phyloP scores from a whole-genome alignment of 306 rosid genomes.

The Vigna radiata region DNA sequence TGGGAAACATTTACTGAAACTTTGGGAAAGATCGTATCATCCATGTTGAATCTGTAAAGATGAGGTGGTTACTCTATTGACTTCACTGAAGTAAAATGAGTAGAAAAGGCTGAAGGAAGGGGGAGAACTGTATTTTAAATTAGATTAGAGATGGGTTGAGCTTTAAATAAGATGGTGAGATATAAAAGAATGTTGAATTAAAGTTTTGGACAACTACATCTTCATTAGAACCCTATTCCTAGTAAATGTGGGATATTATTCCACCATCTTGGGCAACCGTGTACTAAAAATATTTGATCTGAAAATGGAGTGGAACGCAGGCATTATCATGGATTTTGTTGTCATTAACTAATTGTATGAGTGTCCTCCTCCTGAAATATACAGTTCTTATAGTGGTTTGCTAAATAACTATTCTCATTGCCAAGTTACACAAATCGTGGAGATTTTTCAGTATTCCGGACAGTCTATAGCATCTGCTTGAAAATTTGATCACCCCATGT shows the following conservation, averaged over 20 bases:
- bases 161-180: neutral
- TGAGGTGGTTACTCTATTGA: neutral
- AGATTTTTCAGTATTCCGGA: neutral
- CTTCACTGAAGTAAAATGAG: neutral
- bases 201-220: neutral
- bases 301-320: neutral
- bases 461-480: neutral
- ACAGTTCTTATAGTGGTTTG: neutral
- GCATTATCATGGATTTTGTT: neutral
- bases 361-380: neutral
- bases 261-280: neutral
- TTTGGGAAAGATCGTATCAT: conserved; percentile 15
- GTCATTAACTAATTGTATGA: too few relatives aligned
- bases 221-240: too few relatives aligned
- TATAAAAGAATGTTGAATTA: conserved; percentile 5
- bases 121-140: neutral
- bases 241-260: too few relatives aligned
- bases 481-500: neutral
- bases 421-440: neutral
- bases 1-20: neutral
- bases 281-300: neutral
- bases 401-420: neutral
- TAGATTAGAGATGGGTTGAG: conserved; percentile 2
- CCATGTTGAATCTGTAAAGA: neutral
- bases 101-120: neutral